Evolutionary conservation across 257 asterid species (phyloP), one percentile per base, ranked within the genome.

Genomic region (Jaltomata sinuosa): DNA sequence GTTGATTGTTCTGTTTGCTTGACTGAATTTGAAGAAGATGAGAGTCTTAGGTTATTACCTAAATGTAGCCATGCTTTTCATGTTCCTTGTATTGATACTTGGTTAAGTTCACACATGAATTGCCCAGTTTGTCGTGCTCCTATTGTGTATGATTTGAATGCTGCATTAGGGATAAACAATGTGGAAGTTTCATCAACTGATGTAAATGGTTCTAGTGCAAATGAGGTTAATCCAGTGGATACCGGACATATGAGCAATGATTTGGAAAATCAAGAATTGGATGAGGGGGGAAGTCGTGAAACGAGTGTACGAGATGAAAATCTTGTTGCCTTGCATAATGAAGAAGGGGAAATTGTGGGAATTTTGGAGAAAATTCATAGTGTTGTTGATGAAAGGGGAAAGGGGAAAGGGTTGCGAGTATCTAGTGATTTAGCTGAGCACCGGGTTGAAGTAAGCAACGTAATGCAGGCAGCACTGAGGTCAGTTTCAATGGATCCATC

Each of bases 111-210:
- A 10, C 99, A 95, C 64, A 88, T 81, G 85, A 95, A 87, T 74
- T 95, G 99, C 78, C 99, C 97, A 0, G 79, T 95, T n/a, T 94
- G 99, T 79, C 98, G 98, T 2, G 92, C 99, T 11, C 94, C 97
- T 0, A 29, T 95, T 10, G 52, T 89, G 19, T 25, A 27, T 49
- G 86, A 69, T 16, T 42, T 6, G 2, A 69, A 38, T 25, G 45
- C 19, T 77, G 16, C 12, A 8, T 19, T 15, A 38, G 52, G 54
- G 40, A 6, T 36, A 3, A 64, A 65, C 47, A 64, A 64, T 71
- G 77, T 62, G 11, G 62, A 12, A 50, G 18, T 25, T 25, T 50
- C 62, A 14, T 64, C 62, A 27, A 83, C 42, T 53, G 38, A 11
- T 77, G 81, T 77, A 0, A 32, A 77, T 49, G 40, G 22, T 27